Percentiles rank a stretch among this genome's conserved stretches.
phyloP scores from a whole-genome alignment of 2,329 filamentous ascomycete species.

The Scolecobasidium constrictum region DNA sequence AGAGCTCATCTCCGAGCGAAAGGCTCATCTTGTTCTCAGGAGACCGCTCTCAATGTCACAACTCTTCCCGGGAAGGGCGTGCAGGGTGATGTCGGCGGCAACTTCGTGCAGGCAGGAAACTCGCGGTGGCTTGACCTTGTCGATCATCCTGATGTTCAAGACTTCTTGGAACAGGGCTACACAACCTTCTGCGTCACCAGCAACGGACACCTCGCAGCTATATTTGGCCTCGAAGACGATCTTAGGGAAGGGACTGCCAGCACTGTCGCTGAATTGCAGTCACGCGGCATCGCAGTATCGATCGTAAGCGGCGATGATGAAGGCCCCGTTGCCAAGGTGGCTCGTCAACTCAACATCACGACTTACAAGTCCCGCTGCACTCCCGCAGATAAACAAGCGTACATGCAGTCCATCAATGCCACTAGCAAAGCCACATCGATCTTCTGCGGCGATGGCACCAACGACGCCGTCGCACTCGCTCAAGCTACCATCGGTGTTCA shows the following conservation, averaged over 20 bases:
- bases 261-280: constrained; percentile 40
- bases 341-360: constrained; percentile 27
- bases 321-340: constrained; percentile 30
- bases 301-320: constrained; percentile 48
- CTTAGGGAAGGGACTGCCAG: constrained; percentile 39
- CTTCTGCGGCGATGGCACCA: constrained; percentile 70
- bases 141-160: constrained; percentile 19
- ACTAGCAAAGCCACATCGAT: constrained; percentile 34
- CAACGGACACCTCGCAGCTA: constrained; percentile 28
- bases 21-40: too few species aligned
- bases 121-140: constrained; percentile 34
- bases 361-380: constrained; percentile 30
- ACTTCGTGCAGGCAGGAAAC: constrained; percentile 33
- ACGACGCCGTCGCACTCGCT: constrained; percentile 63
- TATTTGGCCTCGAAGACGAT: constrained; percentile 39
- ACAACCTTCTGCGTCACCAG: constrained; percentile 49
- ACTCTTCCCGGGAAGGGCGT: constrained; percentile 35
- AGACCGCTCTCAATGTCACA: constrained; percentile 18
- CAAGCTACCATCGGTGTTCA: constrained; percentile 62
- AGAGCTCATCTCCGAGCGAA: constrained; percentile 32
- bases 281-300: constrained; percentile 38
- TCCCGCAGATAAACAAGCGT: constrained; percentile 44
- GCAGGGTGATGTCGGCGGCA: constrained; percentile 22
- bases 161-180: constrained; percentile 30
- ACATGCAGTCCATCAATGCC: constrained; percentile 27